Percentiles rank a stretch among this genome's conserved stretches.
Conservation (phyloP, 352 stramenopile species). For the Globisporangium canariense region DNA sequence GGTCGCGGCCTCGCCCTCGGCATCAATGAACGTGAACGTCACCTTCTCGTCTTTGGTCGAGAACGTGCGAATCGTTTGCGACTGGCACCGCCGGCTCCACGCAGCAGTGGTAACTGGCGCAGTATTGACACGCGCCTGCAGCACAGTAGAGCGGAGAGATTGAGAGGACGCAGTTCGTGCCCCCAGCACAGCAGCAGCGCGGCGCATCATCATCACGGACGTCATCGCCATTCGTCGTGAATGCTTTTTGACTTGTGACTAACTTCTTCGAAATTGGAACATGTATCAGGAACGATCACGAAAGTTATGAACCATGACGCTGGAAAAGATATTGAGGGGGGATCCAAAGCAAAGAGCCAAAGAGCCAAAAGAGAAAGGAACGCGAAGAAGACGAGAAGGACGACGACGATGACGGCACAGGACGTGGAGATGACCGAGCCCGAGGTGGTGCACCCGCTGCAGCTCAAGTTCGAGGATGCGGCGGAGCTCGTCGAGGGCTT, state of each 20-base stretch:
- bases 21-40: conserved; percentile 79
- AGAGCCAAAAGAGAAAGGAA: conserved; percentile 3
- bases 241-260: too few relatives aligned
- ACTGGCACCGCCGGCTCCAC: background rate
- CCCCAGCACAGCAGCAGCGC: background rate
- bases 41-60: conserved; percentile 42
- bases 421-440: conserved; percentile 77
- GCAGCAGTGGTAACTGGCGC: background rate
- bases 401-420: conserved; percentile 14
- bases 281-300: background rate
- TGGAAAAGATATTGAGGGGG: conserved; percentile 16
- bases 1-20: conserved; percentile 59
- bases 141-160: background rate
- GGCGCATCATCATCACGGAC: conserved; percentile 5
- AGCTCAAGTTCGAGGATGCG: conserved; percentile 71
- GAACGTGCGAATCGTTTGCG: conserved; percentile 27
- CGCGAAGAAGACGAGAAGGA: background rate
- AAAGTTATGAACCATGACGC: background rate
- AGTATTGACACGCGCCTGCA: background rate
- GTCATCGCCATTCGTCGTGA: background rate
- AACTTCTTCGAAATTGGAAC: background rate
- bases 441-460: conserved; percentile 65
- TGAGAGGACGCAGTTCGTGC: background rate
- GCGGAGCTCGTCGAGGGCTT: conserved; percentile 49
- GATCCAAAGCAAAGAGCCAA: conserved; percentile 1